These are phyloP conservation scores for Gracilaria gracilis DNA, from an alignment of 23 red algal species.

Conservation along the genomic window DNA sequence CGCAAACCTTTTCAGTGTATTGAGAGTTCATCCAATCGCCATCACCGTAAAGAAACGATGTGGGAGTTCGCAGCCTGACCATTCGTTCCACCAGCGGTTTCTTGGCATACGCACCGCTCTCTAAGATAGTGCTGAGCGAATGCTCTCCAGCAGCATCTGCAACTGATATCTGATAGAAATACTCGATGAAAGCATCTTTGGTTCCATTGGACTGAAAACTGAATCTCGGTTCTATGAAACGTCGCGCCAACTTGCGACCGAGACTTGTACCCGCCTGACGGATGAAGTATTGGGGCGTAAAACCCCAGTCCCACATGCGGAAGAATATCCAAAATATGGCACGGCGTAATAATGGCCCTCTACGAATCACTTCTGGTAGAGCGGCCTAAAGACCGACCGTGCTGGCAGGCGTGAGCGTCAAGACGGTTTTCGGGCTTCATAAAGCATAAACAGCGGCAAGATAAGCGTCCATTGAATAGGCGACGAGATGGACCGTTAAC, in stretches of 20 bases:
- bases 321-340: conserved; percentile 56
- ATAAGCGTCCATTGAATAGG: conserved; percentile 81
- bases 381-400: conserved; percentile 76
- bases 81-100: conserved; percentile 61
- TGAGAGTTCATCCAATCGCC: conserved; percentile 77
- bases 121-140: conserved; percentile 69
- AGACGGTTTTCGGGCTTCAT: conserved; percentile 39
- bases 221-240: conserved; percentile 49
- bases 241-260: conserved; percentile 19
- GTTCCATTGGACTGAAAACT: conserved; percentile 14
- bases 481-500: conserved; percentile 77
- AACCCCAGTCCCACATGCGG: conserved; percentile 53
- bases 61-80: conserved; percentile 33
- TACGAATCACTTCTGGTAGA: conserved; percentile 34
- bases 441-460: conserved; percentile 66
- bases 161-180: conserved; percentile 85
- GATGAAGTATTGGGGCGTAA: conserved; percentile 61
- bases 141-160: conserved; percentile 63
- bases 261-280: conserved; percentile 28
- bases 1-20: conserved; percentile 31
- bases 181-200: conserved; percentile 61
- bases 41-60: conserved; percentile 78
- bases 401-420: conserved; percentile 54
- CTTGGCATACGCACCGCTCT: conserved; percentile 78
- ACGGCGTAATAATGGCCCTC: conserved; percentile 4